Base-by-base conservation (phyloP, 495 filamentous ascomycete genomes). In the Penicillium manginii region DNA sequence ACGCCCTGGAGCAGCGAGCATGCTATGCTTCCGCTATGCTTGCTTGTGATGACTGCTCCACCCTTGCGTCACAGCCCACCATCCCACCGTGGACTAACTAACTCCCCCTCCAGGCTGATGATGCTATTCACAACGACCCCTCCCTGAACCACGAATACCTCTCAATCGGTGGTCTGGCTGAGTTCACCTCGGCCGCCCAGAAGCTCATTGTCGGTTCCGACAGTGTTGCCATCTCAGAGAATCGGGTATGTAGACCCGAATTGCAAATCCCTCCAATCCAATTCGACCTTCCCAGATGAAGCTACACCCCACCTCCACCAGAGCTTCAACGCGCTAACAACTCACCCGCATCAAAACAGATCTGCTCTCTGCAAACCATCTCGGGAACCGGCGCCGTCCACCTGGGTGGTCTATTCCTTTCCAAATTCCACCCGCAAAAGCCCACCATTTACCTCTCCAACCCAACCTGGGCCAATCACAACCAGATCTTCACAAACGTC, bases 391-490 rank as follows among this genome's bases (percentile, higher is more conserved):
- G 83, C 42, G 83, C 83, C 57, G 76, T 82, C 63, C 81, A 84
- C 58, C 75, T 86, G 6, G 82, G 81, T 55, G 81, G 73, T 31
- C 77, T 83, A 57, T 84, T 86, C 72, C 79, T 86, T 45, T 62
- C 79, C 57, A 80, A 78, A 61, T 84, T 81, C 76, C 80, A 78
- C 70, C 83, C 73, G 43, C 67, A 69, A 22, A 82, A 82, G 68
- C 88, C 88, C 67, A 79, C 83, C 56, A 83, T 96, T 74, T 96
- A 96, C 79, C 82, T 97, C 75, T 96, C 91, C 67, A 88, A 87
- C 65, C 94, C 94, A 54, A 99, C 94, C 47, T 99, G 94, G 94
- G 91, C 89, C 56, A 99, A 99, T 77, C 94, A 99, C 85, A 85
- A 93, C 81, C 94, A 99, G 73, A 97, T 99, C 79, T 97, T 99